Base-by-base conservation (phyloP, 2,329 filamentous ascomycete genomes). In the Colletotrichum sp. region DNA sequence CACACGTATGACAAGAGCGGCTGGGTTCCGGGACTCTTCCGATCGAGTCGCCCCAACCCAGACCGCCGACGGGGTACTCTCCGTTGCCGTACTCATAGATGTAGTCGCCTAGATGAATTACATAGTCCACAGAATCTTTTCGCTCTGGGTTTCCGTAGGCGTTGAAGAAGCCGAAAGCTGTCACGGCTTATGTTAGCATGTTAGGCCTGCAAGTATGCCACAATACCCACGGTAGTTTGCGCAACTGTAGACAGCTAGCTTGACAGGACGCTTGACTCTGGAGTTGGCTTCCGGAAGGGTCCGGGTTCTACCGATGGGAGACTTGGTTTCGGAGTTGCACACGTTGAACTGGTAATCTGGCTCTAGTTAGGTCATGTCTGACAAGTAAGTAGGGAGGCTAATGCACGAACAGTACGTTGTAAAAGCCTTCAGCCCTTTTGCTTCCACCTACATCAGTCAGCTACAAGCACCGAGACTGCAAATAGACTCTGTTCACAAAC, bases 211-310 rank as follows among this genome's bases (percentile, higher is more conserved):
- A 24, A 16, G 13, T 8, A 14, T 4, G 6, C 13, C 8, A 28
- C 8, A 24, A 16, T 5, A 81, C 88, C 64, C 81, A 90, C 89
- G 91, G 78, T 89, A 94, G 82, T 94, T 95, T 78, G 87, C 89
- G 85, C 94, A 95, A 3, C 92, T 94, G 81, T 93, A 95, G 2
- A 96, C 89, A 3, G 93, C 93, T 68, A 95, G 86, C 55, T 87
- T 90, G 68, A 95, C 85, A 1, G 73, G 70, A 24, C 89, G 84
- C 2, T 88, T 86, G 7, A 92, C 88, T 28, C 90, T 85, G 69
- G 93, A 90, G 18, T 90, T 85, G 14, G 86, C 84, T 4, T 83
- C 82, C 4, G 94, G 93, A 6, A 91, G 90, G 0, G 94, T 95
- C 85, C 95, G 95, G 26, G 93, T 95, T 12, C 92, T 87, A 16